These are phyloP conservation scores for Cystoderma amianthinum DNA, from an alignment of 768 basidiomycete genomes.

Conservation along the genomic window DNA sequence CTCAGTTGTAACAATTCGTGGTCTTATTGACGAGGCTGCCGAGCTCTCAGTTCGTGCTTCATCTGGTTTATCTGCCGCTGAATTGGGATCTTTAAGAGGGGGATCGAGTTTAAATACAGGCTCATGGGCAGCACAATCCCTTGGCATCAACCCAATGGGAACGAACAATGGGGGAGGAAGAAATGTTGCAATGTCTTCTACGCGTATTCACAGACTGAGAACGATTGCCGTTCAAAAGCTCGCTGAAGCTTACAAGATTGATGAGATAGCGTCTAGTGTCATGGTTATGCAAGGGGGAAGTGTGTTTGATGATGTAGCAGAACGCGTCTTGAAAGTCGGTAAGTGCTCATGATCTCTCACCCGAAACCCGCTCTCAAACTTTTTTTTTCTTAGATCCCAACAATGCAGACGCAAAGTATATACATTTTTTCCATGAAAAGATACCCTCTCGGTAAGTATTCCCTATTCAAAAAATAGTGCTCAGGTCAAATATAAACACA, in stretches of 20 bases:
- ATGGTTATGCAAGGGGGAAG: slow-evolving; percentile 95
- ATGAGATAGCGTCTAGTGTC: slow-evolving; percentile 89
- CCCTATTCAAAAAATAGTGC: slow-evolving; percentile 5
- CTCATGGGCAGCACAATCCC: slow-evolving; percentile 59
- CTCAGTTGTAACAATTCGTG: slow-evolving; percentile 65
- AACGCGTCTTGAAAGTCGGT: slow-evolving; percentile 69
- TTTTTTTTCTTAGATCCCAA: slow-evolving; percentile 51
- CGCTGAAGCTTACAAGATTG: slow-evolving; percentile 77
- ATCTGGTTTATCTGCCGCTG: slow-evolving; percentile 73
- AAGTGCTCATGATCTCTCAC: background rate
- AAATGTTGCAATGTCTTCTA: slow-evolving; percentile 78
- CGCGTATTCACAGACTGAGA: slow-evolving; percentile 73
- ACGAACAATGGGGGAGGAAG: slow-evolving; percentile 49
- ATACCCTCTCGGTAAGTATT: slow-evolving; percentile 77
- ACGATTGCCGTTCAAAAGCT: slow-evolving; percentile 83
- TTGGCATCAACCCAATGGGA: slow-evolving; percentile 56
- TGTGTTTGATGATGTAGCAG: slow-evolving; percentile 89
- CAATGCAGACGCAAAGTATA: slow-evolving; percentile 78
- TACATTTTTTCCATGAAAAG: slow-evolving; percentile 93
- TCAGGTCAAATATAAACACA: slow-evolving; percentile 18
- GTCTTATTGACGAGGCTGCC: slow-evolving; percentile 84
- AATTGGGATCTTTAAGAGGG: slow-evolving; percentile 59
- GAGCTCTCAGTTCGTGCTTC: slow-evolving; percentile 85
- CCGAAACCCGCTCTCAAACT: background rate
- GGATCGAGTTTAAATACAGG: slow-evolving; percentile 31